Conservation (phyloP, 176 grass and related monocot genomes). For the Echinochloa phyllopogon region DNA sequence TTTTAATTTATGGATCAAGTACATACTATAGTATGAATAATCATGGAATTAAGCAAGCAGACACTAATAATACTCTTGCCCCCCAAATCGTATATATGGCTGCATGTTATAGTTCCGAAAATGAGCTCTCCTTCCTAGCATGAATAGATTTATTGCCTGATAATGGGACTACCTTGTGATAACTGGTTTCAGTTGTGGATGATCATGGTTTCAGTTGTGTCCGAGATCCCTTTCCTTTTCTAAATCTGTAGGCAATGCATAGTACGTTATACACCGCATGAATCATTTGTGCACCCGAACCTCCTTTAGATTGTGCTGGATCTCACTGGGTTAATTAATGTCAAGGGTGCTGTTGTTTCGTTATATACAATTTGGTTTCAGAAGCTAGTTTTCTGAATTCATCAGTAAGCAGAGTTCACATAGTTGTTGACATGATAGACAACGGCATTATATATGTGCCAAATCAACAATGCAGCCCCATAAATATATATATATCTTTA, state of each 20-base stretch:
- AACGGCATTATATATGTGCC: neutral
- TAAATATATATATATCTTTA: neutral
- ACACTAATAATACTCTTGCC: too few species aligned
- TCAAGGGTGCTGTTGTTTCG: neutral
- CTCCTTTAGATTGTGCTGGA: neutral
- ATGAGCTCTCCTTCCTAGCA: too few species aligned
- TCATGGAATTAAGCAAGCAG: too few species aligned
- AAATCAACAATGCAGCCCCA: constrained; percentile 1
- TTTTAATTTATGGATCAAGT: too few species aligned
- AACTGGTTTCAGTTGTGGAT: too few species aligned
- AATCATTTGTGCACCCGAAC: neutral
- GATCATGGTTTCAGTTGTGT: too few species aligned
- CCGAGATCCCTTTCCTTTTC: too few species aligned
- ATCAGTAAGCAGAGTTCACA: neutral
- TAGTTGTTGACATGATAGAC: neutral
- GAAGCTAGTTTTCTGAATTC: neutral
- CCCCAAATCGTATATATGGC: too few species aligned
- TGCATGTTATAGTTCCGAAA: too few species aligned
- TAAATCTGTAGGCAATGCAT: constrained; percentile 18
- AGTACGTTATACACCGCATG: neutral
- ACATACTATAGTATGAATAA: too few species aligned
- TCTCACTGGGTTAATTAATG: neutral
- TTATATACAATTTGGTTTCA: neutral
- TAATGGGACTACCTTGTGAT: too few species aligned
- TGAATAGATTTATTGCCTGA: too few species aligned